These are phyloP conservation scores for Phaeolepiota aurea DNA, from an alignment of 768 basidiomycete species.

Conservation along the genomic window DNA sequence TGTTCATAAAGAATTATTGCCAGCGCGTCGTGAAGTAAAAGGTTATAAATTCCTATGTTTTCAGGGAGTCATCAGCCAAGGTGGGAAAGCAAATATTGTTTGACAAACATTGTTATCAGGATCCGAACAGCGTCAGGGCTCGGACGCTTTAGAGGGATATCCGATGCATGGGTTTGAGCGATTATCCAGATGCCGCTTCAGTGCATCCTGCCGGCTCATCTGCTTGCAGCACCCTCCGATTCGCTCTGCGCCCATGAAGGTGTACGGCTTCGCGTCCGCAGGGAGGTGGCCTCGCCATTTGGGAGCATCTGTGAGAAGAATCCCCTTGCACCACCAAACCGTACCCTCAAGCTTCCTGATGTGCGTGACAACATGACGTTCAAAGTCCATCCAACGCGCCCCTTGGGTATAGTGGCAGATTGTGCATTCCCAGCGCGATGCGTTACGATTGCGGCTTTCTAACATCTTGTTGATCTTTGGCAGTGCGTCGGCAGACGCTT, in stretches of 20 bases:
- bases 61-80: too few relatives aligned
- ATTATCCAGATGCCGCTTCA: slow-evolving; percentile 35
- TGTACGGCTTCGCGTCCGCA: slow-evolving; percentile 14
- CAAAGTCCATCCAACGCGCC: slow-evolving; percentile 45
- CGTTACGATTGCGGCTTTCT: not conserved
- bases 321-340: slow-evolving; percentile 31
- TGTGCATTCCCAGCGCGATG: not conserved
- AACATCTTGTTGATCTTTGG: not conserved
- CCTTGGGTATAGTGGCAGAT: not conserved
- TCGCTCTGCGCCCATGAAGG: slow-evolving; percentile 19
- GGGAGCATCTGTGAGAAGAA: slow-evolving; percentile 14
- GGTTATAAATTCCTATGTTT: too few relatives aligned
- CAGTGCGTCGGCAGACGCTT: slow-evolving; percentile 19
- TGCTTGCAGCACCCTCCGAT: slow-evolving; percentile 31
- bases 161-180: slow-evolving; percentile 19
- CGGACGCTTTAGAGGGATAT: slow-evolving; percentile 10
- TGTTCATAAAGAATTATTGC: too few relatives aligned
- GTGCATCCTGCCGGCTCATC: slow-evolving; percentile 38
- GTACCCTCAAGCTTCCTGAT: slow-evolving; percentile 30
- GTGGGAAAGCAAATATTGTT: too few relatives aligned
- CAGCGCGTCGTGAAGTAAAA: too few relatives aligned
- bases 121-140: too few relatives aligned
- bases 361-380: slow-evolving; percentile 51
- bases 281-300: slow-evolving; percentile 7
- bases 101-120: too few relatives aligned